These are phyloP conservation scores for Lactifluus volemus DNA, from an alignment of 768 basidiomycete species.

Conservation along the genomic window DNA sequence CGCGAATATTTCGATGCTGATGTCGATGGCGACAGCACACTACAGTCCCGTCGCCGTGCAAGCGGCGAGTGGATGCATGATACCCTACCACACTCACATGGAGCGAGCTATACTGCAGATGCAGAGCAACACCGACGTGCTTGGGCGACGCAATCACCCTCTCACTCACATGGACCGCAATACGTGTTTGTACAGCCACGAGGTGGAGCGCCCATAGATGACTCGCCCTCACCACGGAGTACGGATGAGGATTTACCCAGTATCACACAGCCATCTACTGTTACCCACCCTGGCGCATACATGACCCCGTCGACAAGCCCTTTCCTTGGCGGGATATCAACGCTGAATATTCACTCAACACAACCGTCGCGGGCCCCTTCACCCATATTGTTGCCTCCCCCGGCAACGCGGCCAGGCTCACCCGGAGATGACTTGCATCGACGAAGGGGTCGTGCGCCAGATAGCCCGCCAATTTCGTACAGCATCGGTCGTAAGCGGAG, in stretches of 20 bases:
- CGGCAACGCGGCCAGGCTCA: constrained; percentile 33
- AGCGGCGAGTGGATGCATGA: constrained; percentile 21
- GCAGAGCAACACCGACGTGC: constrained; percentile 26
- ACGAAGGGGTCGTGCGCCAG: constrained; percentile 24
- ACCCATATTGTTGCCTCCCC: constrained; percentile 54
- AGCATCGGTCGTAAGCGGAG: constrained; percentile 23
- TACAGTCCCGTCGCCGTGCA: constrained; percentile 28
- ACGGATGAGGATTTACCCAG: constrained; percentile 49
- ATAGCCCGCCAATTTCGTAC: constrained; percentile 30
- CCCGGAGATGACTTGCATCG: constrained; percentile 26
- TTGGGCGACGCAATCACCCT: constrained; percentile 25
- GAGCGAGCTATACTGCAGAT: constrained; percentile 27
- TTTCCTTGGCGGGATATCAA: constrained; percentile 70
- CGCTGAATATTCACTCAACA: constrained; percentile 65
- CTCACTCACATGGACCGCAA: constrained; percentile 23
- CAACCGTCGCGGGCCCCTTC: constrained; percentile 65
- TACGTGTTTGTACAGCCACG: constrained; percentile 8
- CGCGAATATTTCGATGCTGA: constrained; percentile 22
- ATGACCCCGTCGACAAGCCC: constrained; percentile 68
- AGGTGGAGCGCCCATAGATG: constrained; percentile 30
- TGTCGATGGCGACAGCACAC: constrained; percentile 34
- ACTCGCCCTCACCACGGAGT: constrained; percentile 62
- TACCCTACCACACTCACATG: constrained; percentile 23
- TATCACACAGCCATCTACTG: constrained; percentile 9
- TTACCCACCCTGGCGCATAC: constrained; percentile 26